These are phyloP conservation scores for Penicillium expansum DNA, from an alignment of 2,329 filamentous ascomycete species.

Conservation along the genomic window DNA sequence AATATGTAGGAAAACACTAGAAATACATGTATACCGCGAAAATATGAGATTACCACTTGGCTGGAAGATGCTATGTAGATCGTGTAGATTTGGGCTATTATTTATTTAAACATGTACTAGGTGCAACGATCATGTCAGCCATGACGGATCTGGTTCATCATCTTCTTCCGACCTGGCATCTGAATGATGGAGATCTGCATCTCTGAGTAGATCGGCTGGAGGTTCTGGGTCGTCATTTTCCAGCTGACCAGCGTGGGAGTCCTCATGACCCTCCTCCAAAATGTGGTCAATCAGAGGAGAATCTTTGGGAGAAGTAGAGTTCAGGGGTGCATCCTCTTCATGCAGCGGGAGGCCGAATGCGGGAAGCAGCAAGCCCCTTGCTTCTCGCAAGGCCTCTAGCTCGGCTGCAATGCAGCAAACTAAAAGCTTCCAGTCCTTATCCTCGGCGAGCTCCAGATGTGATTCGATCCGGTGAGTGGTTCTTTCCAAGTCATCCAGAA, in stretches of 20 bases:
- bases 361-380: slow-evolving; percentile 35
- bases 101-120: background rate
- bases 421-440: slow-evolving; percentile 59
- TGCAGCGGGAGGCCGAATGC: slow-evolving; percentile 31
- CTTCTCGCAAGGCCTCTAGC: slow-evolving; percentile 53
- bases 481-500: slow-evolving; percentile 48
- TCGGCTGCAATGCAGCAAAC: slow-evolving; percentile 63
- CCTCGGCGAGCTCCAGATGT: slow-evolving; percentile 51
- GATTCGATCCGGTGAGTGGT: slow-evolving; percentile 49
- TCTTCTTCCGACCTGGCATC: slow-evolving; percentile 38
- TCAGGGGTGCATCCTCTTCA: slow-evolving; percentile 13
- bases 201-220: slow-evolving; percentile 37
- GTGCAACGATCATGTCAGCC: slow-evolving; percentile 36
- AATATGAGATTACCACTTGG: background rate
- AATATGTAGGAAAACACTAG: background rate
- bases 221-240: slow-evolving; percentile 35
- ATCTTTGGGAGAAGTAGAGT: slow-evolving; percentile 8
- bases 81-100: background rate
- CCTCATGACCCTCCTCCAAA: slow-evolving; percentile 1
- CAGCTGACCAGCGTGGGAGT: slow-evolving; percentile 19
- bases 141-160: slow-evolving; percentile 46
- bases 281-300: slow-evolving; percentile 7
- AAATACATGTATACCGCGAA: background rate
- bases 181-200: slow-evolving; percentile 23
- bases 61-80: background rate